Percentiles rank a stretch among this genome's conserved stretches.
Conservation (phyloP, 2,329 filamentous ascomycete genomes). For the Basipetospora chlamydospora region DNA sequence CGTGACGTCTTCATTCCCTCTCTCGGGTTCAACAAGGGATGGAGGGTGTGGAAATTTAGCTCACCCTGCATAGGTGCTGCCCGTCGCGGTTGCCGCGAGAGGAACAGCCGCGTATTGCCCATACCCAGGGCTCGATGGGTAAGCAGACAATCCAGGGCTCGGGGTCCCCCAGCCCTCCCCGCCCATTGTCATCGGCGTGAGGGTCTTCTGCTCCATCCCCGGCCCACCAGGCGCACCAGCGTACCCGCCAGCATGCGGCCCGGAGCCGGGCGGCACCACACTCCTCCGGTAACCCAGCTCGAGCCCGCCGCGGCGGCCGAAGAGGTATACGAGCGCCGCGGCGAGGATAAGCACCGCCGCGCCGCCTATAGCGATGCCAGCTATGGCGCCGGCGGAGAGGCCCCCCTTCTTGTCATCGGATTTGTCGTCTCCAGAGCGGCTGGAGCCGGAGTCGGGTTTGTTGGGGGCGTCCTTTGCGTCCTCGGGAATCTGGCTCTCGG, state of each 20-base stretch:
- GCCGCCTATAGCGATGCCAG: constrained; percentile 41
- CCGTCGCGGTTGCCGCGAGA: constrained; percentile 1
- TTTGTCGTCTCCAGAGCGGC: constrained; percentile 7
- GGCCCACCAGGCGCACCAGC: neutral
- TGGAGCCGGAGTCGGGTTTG: constrained; percentile 6
- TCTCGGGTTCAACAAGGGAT: constrained; percentile 5
- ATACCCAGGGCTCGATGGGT: constrained; percentile 4
- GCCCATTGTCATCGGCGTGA: constrained; percentile 3
- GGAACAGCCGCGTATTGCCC: neutral
- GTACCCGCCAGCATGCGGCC: neutral
- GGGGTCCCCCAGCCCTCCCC: neutral
- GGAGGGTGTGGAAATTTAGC: neutral
- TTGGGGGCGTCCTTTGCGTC: neutral
- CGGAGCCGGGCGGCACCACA: constrained; percentile 4
- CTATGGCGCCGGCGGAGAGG: constrained; percentile 34
- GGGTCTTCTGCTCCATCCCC: neutral
- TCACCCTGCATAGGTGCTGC: constrained; percentile 8
- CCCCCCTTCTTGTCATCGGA: constrained; percentile 5
- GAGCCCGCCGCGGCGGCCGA: constrained; percentile 25
- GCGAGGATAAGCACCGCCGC: constrained; percentile 28
- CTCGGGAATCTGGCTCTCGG: constrained; percentile 19
- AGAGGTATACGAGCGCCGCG: constrained; percentile 31
- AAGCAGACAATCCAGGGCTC: neutral
- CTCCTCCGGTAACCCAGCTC: constrained; percentile 20
- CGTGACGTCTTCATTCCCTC: no score